phyloP scores from a whole-genome alignment of 1,284 basidiomycete genomes.

The Ceratorhiza oryzae-sativae region DNA sequence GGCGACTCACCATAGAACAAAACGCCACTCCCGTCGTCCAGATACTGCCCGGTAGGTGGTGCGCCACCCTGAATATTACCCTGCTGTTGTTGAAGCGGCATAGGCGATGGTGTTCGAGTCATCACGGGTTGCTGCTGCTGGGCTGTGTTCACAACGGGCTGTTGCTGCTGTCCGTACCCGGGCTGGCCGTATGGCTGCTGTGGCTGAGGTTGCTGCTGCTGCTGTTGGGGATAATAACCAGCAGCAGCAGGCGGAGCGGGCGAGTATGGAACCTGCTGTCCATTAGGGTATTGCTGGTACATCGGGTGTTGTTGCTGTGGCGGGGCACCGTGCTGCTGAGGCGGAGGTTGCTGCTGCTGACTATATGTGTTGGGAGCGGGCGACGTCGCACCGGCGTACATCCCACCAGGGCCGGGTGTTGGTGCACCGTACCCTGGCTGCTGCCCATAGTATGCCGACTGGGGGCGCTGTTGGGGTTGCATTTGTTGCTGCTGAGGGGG shows the following conservation, averaged over 20 bases:
- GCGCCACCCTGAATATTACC: constrained; percentile 41
- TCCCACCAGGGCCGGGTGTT: constrained; percentile 44
- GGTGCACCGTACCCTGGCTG: constrained; percentile 28
- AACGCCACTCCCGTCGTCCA: constrained; percentile 78
- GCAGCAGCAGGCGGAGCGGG: constrained; percentile 45
- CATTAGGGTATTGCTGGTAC: constrained; percentile 45
- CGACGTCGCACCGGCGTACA: constrained; percentile 39
- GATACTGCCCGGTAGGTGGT: constrained; percentile 59
- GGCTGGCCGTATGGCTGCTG: constrained; percentile 39
- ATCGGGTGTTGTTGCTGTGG: constrained; percentile 30
- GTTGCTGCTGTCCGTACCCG: constrained; percentile 44
- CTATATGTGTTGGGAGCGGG: constrained; percentile 43
- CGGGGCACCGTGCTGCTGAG: constrained; percentile 13
- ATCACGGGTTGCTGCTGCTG: constrained; percentile 37
- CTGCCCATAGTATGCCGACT: constrained; percentile 32
- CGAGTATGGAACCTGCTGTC: constrained; percentile 43
- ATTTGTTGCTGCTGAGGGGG: constrained; percentile 46
- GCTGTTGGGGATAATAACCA: constrained; percentile 44
- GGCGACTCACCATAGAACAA: constrained; percentile 76
- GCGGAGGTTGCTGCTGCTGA: constrained; percentile 50
- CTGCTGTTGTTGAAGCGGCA: constrained; percentile 42
- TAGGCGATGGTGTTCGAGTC: constrained; percentile 32
- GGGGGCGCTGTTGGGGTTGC: constrained; percentile 45
- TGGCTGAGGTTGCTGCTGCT: constrained; percentile 40
- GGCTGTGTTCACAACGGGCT: constrained; percentile 19